These are phyloP conservation scores for Sanghuangporus weigelae DNA, from an alignment of 1,284 basidiomycete species.

Conservation along the genomic window DNA sequence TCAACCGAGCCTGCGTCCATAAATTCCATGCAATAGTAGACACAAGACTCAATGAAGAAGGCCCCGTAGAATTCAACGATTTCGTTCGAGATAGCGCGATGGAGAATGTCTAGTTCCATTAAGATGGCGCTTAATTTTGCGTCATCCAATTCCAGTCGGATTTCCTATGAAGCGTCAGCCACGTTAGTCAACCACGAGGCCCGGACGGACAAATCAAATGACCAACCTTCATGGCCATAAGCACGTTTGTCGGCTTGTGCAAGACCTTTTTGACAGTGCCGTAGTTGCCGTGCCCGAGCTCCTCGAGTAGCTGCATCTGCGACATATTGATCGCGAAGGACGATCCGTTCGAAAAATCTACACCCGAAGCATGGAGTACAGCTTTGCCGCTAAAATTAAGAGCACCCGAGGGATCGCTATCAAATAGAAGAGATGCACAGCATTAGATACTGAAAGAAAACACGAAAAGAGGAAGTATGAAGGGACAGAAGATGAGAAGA, in stretches of 20 bases:
- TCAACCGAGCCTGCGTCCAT: slow-evolving; percentile 97
- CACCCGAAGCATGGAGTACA: slow-evolving; percentile 86
- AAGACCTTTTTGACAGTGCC: slow-evolving; percentile 95
- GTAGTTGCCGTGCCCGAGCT: slow-evolving; percentile 95
- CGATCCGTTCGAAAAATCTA: slow-evolving; percentile 91
- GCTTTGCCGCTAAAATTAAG: slow-evolving; percentile 95
- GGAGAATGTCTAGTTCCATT: slow-evolving; percentile 97
- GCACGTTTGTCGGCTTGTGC: slow-evolving; percentile 91
- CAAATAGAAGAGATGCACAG: slow-evolving; percentile 7
- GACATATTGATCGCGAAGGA: slow-evolving; percentile 96
- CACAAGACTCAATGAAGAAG: slow-evolving; percentile 97
- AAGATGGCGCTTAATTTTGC: slow-evolving; percentile 94
- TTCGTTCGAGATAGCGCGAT: slow-evolving; percentile 85
- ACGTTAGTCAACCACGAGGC: slow-evolving; percentile 4
- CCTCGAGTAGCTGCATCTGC: slow-evolving; percentile 87
- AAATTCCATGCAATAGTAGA: slow-evolving; percentile 99
- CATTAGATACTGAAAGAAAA: slow-evolving; percentile 14
- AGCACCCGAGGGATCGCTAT: slow-evolving; percentile 87
- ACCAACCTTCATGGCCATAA: slow-evolving; percentile 97
- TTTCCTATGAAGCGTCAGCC: slow-evolving; percentile 62
- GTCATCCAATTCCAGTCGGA: slow-evolving; percentile 94
- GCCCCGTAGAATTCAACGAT: slow-evolving; percentile 99
- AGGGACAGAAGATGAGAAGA: background rate
- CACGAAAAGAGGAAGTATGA: background rate
- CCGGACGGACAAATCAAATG: background rate